Base-by-base conservation (phyloP, 129 eudicot species). In the Sambucus nigra region DNA sequence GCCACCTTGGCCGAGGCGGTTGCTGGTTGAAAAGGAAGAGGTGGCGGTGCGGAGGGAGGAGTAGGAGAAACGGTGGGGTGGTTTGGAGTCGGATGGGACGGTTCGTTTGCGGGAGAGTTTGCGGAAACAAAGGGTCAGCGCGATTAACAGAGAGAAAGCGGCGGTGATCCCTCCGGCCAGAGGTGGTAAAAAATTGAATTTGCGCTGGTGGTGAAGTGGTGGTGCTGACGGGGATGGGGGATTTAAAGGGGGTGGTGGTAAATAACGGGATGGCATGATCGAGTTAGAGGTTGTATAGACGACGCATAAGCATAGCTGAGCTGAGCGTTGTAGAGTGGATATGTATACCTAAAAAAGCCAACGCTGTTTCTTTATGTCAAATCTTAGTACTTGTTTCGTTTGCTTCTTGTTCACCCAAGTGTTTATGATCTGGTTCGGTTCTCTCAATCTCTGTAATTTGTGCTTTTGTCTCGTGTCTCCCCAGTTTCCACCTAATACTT, bases 1-100 rank as follows among this genome's bases (percentile, higher is more conserved):
- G 0, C 94, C 95, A 48, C 99, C 99, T 63, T 79, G 99, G 32
- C 99, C 99, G 35, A 91, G 89, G 52, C 89, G 94, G 53, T 51
- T 74, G 40, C 87, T 72, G 5, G 80, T 57, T 16, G 94, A 74
- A 68, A 85, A 91, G 39, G 79, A 71, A 27, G 77, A 48, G 53
- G 99, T 91, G 64, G 99, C 94, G 65, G 73, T 67, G 64, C 89
- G 84, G 59, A 91, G 95, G 28, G 76, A 44, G 68, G 89, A 48
- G 84, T 81, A 91, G 42, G 99, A 69, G 71, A 76, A 76, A 13
- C 79, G 74, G 74, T 65, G 86, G 1, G 93, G 94, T 0, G 84
- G 80, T 24, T 63, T 71, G 17, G 77, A 59, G 50, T 77, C 78
- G 44, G 66, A 55, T 6, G 91, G 87, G 40, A 29, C 83, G 12